phyloP scores from a whole-genome alignment of 2,329 filamentous ascomycete genomes.

The Verticillium klebahnii region DNA sequence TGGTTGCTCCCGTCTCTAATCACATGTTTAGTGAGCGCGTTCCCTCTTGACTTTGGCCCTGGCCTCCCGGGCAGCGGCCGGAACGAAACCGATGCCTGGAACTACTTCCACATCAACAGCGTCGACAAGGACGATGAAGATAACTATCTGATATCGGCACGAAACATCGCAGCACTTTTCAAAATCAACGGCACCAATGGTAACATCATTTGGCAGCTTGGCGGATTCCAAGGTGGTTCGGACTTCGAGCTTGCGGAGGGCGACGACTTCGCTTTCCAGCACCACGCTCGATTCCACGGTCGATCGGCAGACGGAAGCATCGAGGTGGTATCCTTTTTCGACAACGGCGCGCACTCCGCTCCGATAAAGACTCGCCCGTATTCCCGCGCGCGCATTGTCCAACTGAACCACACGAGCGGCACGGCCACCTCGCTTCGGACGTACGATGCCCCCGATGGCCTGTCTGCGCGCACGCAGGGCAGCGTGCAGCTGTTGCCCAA shows the following conservation, averaged over 20 bases:
- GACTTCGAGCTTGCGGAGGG: conserved; percentile 28
- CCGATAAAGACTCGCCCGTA: conserved; percentile 11
- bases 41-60: not conserved
- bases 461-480: conserved; percentile 14
- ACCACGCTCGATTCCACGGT: conserved; percentile 42
- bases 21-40: not conserved
- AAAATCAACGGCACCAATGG: conserved; percentile 43
- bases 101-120: conserved; percentile 55
- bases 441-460: conserved; percentile 9
- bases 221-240: conserved; percentile 42
- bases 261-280: conserved; percentile 43
- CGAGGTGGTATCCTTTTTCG: conserved; percentile 48
- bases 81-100: conserved; percentile 33
- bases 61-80: conserved; percentile 13
- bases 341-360: conserved; percentile 34
- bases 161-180: conserved; percentile 40
- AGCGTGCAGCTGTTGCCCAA: conserved; percentile 26
- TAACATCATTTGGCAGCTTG: conserved; percentile 47
- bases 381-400: conserved; percentile 9
- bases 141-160: conserved; percentile 49
- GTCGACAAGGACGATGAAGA: conserved; percentile 44
- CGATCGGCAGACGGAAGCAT: conserved; percentile 34
- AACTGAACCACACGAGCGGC: conserved; percentile 10
- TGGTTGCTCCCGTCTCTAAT: not conserved
- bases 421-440: conserved; percentile 6